Base-by-base conservation (phyloP, 78 protist species). In the Planoprotostelium fungivorum region DNA sequence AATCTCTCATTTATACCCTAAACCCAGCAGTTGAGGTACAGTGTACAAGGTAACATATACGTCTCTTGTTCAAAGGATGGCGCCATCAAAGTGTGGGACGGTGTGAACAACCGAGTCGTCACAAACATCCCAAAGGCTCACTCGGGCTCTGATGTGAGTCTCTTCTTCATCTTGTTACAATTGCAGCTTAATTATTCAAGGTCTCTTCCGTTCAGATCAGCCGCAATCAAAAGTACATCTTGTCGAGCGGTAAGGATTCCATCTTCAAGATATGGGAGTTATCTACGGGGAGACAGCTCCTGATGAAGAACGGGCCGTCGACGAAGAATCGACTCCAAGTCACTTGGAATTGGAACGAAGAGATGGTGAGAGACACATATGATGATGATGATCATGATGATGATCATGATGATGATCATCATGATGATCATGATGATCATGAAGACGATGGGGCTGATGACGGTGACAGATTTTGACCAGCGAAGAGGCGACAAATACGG, bases 201-300 rank as follows among this genome's bases (percentile, higher is more conserved):
- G 93, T 90, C 0, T 88, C 89, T 1, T 63, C 90, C 1, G 94
- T 93, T 31, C 94, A 93, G 37, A 87, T 95, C 0, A 87, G 93
- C 25, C 1, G 89, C 16, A 93, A 89, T 86, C 91, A 89, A 38
- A 94, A 88, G 88, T 93, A 95, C 38, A 90, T 95, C 29, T 38
- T 95, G 34, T 90, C 96, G 29, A 89, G 95, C 38, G 96, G 96
- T 34, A 85, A 91, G 35, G 96, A 95, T 51, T 83, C 89, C 29
- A 63, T 28, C 85, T 92, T 90, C 34, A 90, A 90, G 87, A 91
- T 93, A 0, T 95, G 96, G 96, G 96, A 95, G 35, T 87, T 95
- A 1, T 85, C 92, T 0, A 93, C 94, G 0, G 96, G 96, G 87
- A 51, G 73, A 51, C 73, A 51, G 16, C 5, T 51, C 16, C 31